phyloP scores from a whole-genome alignment of 192 early-diverging fungal species.

The Coemansia sp. region DNA sequence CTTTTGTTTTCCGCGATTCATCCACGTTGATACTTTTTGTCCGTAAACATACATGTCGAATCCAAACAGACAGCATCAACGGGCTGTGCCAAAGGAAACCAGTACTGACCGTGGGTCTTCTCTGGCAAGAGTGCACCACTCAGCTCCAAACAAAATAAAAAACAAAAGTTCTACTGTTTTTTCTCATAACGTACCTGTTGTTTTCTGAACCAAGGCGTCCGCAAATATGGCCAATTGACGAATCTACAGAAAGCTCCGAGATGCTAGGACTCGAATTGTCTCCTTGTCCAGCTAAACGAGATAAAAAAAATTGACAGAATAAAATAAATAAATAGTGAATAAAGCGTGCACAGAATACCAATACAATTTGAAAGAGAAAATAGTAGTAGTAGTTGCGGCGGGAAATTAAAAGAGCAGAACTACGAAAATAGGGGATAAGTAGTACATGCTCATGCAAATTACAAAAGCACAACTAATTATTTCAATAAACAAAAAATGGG shows the following conservation, averaged over 20 bases:
- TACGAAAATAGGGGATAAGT: background rate
- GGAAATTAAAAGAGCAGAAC: conserved; percentile 10
- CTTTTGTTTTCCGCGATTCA: too few relatives aligned
- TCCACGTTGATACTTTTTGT: conserved; percentile 1
- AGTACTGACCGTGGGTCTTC: too few relatives aligned
- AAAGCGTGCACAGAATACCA: conserved; percentile 5
- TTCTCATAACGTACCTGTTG: conserved; percentile 36
- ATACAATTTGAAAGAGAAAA: background rate
- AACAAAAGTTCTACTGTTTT: background rate
- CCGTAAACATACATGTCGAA: background rate
- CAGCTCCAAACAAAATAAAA: conserved; percentile 3
- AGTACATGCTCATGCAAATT: background rate
- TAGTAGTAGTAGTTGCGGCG: conserved; percentile 6
- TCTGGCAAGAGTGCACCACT: too few relatives aligned
- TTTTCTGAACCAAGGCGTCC: conserved; percentile 26
- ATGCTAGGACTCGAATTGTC: conserved; percentile 36
- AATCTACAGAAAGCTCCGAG: conserved; percentile 54
- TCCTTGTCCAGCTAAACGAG: background rate
- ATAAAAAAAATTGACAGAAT: background rate
- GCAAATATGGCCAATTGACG: conserved; percentile 45
- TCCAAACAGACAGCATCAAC: too few relatives aligned
- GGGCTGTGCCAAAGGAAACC: too few relatives aligned
- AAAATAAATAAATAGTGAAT: conserved; percentile 1
- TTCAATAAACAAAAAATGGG: conserved; percentile 4
- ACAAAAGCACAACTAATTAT: background rate